Conservation (phyloP, 2,329 filamentous ascomycete genomes). For the Hypoxylon sp. region DNA sequence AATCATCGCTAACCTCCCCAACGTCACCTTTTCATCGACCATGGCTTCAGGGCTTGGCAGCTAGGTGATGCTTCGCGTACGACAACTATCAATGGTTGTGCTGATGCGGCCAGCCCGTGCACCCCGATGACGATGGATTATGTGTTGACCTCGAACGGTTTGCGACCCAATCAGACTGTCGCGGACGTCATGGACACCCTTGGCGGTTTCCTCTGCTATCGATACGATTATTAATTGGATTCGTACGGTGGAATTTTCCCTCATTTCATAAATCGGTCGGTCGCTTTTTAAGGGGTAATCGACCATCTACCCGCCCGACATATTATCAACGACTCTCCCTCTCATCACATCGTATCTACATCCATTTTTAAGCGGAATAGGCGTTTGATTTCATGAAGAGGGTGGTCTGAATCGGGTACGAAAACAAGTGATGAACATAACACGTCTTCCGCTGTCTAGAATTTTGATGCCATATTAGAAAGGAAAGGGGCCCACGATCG, state of each 20-base stretch:
- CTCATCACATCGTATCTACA: conserved; percentile 19
- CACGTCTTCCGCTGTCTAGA: conserved; percentile 3
- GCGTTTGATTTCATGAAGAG: conserved; percentile 16
- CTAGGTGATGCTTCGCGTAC: conserved; percentile 44
- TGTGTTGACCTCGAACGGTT: conserved; percentile 45
- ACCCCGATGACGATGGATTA: conserved; percentile 46
- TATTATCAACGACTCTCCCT: background rate
- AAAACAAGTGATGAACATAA: conserved; percentile 2
- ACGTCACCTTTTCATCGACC: conserved; percentile 53
- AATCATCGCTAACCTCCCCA: too few species aligned
- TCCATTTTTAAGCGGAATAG: conserved; percentile 4
- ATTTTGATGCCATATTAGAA: conserved; percentile 24
- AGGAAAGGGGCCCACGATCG: conserved; percentile 14
- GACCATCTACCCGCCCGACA: background rate
- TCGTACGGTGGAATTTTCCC: background rate
- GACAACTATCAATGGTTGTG: conserved; percentile 49
- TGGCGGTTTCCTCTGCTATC: conserved; percentile 49
- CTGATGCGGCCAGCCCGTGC: conserved; percentile 45
- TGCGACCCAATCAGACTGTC: conserved; percentile 46
- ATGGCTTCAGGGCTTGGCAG: conserved; percentile 52
- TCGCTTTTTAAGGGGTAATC: conserved; percentile 3
- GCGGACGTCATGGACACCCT: conserved; percentile 47
- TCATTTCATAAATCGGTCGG: background rate
- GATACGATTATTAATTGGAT: conserved; percentile 48
- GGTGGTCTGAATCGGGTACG: conserved; percentile 6